phyloP scores from a whole-genome alignment of 2,329 filamentous ascomycete species.

The Lasiodiplodia gonubiensis region DNA sequence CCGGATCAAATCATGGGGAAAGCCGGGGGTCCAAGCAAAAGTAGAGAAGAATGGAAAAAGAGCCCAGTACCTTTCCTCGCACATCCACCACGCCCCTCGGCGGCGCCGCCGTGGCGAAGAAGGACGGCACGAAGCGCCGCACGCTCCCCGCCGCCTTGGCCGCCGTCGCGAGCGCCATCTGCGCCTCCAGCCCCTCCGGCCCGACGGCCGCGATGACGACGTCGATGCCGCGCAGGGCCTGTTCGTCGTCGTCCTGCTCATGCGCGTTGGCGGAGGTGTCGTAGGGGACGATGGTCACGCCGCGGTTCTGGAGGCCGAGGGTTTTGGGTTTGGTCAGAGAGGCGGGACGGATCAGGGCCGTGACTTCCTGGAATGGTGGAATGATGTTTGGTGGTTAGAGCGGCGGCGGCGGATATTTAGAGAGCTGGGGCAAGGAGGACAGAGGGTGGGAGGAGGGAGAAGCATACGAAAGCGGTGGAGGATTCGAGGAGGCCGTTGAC shows the following conservation, averaged over 20 bases:
- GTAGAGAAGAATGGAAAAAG: too few species aligned
- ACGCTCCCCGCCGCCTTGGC: slow-evolving; percentile 40
- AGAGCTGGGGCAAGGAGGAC: not conserved
- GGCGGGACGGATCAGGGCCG: not conserved
- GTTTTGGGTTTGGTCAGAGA: not conserved
- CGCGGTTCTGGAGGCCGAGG: slow-evolving; percentile 31
- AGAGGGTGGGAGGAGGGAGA: slow-evolving; percentile 7
- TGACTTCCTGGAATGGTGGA: not conserved
- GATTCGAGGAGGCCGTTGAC: slow-evolving; percentile 46
- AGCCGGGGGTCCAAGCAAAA: too few species aligned
- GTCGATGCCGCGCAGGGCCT: slow-evolving; percentile 47
- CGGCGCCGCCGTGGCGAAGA: slow-evolving; percentile 46
- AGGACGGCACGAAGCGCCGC: slow-evolving; percentile 41
- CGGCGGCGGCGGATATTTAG: too few species aligned
- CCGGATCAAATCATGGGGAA: too few species aligned
- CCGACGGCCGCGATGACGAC: slow-evolving; percentile 42
- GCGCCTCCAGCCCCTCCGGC: slow-evolving; percentile 30
- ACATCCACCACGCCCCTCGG: slow-evolving; percentile 52
- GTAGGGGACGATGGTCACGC: slow-evolving; percentile 51
- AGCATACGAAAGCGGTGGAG: not conserved
- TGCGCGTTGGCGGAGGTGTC: slow-evolving; percentile 47
- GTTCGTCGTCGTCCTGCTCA: slow-evolving; percentile 47
- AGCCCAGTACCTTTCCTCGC: slow-evolving; percentile 44
- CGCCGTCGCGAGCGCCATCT: slow-evolving; percentile 38
- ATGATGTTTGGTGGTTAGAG: too few species aligned